Percentiles rank a stretch among this genome's conserved stretches.
These are phyloP conservation scores for Dendrothele bispora DNA, from an alignment of 768 basidiomycete species.

Conservation along the genomic window DNA sequence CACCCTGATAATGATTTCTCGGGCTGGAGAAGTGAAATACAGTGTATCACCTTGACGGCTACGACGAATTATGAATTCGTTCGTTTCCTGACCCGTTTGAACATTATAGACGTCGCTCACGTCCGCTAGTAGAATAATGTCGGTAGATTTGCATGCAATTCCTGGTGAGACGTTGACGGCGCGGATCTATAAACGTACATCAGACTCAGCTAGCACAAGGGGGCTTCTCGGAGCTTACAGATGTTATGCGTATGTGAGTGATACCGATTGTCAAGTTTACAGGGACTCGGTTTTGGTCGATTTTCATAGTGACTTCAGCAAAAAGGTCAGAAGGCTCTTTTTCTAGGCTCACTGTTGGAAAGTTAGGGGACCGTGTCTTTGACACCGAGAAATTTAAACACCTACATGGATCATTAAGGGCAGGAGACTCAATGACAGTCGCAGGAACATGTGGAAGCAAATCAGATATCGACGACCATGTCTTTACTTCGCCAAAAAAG, in stretches of 20 bases:
- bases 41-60: slow-evolving; percentile 68
- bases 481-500: slow-evolving; percentile 51
- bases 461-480: slow-evolving; percentile 64
- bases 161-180: slow-evolving; percentile 69
- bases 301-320: slow-evolving; percentile 65
- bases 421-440: slow-evolving; percentile 37
- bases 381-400: slow-evolving; percentile 1
- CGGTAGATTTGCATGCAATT: slow-evolving; percentile 74
- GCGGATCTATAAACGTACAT: slow-evolving; percentile 68
- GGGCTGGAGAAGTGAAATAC: slow-evolving; percentile 70
- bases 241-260: slow-evolving; percentile 76
- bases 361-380: slow-evolving; percentile 1
- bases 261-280: slow-evolving; percentile 66
- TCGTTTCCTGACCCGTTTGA: slow-evolving; percentile 66
- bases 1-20: slow-evolving; percentile 79
- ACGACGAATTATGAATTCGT: slow-evolving; percentile 81
- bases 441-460: slow-evolving; percentile 57
- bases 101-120: slow-evolving; percentile 88
- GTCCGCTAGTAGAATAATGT: slow-evolving; percentile 77
- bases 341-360: slow-evolving; percentile 56
- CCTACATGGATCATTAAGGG: slow-evolving; percentile 56
- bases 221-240: slow-evolving; percentile 42
- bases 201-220: too few species aligned
- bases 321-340: slow-evolving; percentile 55
- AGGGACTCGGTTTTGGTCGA: slow-evolving; percentile 67